phyloP scores from a whole-genome alignment of 176 grass and related monocot species.

The Aegilops bicornis region DNA sequence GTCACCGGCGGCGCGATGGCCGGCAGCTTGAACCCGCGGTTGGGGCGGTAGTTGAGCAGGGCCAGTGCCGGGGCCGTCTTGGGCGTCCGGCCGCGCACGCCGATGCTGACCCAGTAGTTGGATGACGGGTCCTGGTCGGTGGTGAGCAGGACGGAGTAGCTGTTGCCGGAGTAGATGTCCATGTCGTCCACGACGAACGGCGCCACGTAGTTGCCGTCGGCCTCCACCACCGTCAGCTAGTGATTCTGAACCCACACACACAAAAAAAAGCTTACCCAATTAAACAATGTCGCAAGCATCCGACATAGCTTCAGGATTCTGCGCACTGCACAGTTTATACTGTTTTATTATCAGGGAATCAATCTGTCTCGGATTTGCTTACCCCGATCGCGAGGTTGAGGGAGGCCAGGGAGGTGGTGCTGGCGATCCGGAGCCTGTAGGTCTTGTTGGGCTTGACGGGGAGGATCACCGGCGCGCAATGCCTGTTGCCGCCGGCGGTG shows the following conservation, averaged over 20 bases:
- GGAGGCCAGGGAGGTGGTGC: constrained; percentile 81
- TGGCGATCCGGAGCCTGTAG: constrained; percentile 74
- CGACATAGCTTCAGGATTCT: background rate
- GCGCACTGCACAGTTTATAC: background rate
- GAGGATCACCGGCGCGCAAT: constrained; percentile 61
- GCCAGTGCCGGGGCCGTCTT: constrained; percentile 66
- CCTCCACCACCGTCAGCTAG: constrained; percentile 84
- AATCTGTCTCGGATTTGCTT: background rate
- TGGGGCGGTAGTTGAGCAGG: constrained; percentile 64
- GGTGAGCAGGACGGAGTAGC: constrained; percentile 78
- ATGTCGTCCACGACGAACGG: constrained; percentile 79
- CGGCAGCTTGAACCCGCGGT: constrained; percentile 49
- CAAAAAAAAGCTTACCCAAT: background rate
- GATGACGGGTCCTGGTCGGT: constrained; percentile 64
- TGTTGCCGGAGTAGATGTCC: constrained; percentile 92
- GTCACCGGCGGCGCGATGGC: constrained; percentile 39
- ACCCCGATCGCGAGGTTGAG: constrained; percentile 79
- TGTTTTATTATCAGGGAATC: background rate
- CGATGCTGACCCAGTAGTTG: constrained; percentile 76
- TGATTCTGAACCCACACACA: constrained; percentile 44
- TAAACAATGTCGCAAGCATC: background rate
- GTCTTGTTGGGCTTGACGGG: constrained; percentile 61
- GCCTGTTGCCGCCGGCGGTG: constrained; percentile 31
- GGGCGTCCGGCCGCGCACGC: constrained; percentile 65
- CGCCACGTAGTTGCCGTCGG: constrained; percentile 83